Evolutionary conservation across 148 eudicot genomes (phyloP).

Genomic region (Spergularia marina): DNA sequence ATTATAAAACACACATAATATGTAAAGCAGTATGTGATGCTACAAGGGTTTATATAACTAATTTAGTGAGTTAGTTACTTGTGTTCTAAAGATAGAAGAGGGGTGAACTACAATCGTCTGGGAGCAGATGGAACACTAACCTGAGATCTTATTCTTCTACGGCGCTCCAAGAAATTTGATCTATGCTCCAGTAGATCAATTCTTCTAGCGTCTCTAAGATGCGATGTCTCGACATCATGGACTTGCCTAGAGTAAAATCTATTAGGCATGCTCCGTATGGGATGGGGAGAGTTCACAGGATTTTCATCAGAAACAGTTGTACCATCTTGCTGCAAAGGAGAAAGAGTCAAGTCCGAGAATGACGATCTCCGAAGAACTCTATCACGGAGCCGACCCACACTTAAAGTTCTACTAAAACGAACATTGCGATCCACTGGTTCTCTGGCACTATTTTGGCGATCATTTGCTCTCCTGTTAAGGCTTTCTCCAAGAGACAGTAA

Average conservation of each 20-base stretch:
- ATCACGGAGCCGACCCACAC: constrained; percentile 98
- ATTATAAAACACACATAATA: background rate
- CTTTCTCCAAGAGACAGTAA: constrained; percentile 47
- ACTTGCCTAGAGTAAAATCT: constrained; percentile 40
- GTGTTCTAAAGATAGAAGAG: background rate
- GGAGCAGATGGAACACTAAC: constrained; percentile 38
- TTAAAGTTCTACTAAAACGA: constrained; percentile 83
- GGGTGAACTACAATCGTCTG: background rate
- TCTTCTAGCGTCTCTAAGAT: constrained; percentile 57
- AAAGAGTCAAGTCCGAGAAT: constrained; percentile 53
- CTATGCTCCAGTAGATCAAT: constrained; percentile 70
- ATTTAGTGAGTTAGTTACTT: background rate
- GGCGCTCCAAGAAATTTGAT: constrained; percentile 84
- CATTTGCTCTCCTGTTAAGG: constrained; percentile 44
- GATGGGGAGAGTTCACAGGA: constrained; percentile 38
- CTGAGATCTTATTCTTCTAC: constrained; percentile 98
- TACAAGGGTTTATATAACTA: background rate
- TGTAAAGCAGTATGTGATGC: background rate
- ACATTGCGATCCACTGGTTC: constrained; percentile 76
- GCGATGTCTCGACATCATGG: constrained; percentile 43
- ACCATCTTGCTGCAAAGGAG: constrained; percentile 53
- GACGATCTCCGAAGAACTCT: constrained; percentile 83
- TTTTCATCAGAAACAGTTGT: constrained; percentile 40
- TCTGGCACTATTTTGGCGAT: constrained; percentile 48
- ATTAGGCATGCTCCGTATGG: constrained; percentile 35